Evolutionary conservation across 495 filamentous ascomycete genomes (phyloP), one percentile per base, ranked within the genome.

Genomic region (Hypoxylon rickii): DNA sequence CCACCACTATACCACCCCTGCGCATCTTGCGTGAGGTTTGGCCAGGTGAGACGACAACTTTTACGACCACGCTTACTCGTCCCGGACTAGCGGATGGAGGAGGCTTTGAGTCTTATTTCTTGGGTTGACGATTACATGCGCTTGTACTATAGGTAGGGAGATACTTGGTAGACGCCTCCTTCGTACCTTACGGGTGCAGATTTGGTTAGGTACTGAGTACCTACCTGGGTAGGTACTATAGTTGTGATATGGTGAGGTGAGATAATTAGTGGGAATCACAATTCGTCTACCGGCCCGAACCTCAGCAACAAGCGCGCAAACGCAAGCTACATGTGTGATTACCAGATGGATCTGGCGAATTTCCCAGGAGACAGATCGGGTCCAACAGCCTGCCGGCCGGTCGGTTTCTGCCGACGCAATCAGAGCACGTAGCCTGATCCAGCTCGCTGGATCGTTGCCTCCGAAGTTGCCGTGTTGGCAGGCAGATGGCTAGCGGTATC

Each of bases 391-490:
- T 24, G 44, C 32, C 48, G 39, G 38, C 58, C 59, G 39, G 38
- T 63, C 59, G 59, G 59, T 50, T 58, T 37, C 22, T 50, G 16
- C 59, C 59, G 59, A 58, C 53, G 31, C 59, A 63, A 63, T 57
- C 58, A 62, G 42, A 44, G 38, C 47, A 44, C 53, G 38, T 21
- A 16, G 10, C 20, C 41, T 26, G 48, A 49, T 56, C 58, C 58
- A 62, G 58, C 17, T 15, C 40, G 39, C 33, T 50, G 59, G 59
- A 31, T 58, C 59, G 49, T 13, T 16, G 39, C 26, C 24, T 51
- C 58, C 53, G 53, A 54, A 24, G 19, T 17, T 56, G 29, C 33
- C 53, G 38, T 47, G 17, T 26, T 24, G 36, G 12, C 12, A 7
- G 24, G 24, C 10, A 29, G 24, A 4, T 10, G 10, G 4, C 24